phyloP scores from a whole-genome alignment of 352 stramenopile genomes.

The Phytophthora fragariae region DNA sequence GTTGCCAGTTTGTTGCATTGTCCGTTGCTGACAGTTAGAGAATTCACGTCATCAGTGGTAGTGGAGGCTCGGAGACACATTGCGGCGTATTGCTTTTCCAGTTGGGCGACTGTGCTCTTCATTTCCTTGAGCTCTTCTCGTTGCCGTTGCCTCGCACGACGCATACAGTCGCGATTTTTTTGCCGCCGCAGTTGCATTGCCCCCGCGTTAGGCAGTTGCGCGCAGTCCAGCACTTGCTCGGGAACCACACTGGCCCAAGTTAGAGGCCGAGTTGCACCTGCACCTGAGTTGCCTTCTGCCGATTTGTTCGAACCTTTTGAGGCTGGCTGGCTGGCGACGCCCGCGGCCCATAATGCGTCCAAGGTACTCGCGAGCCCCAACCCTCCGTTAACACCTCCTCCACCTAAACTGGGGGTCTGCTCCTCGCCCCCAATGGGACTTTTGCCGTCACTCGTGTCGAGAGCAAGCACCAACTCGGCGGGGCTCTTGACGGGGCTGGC shows the following conservation, averaged over 20 bases:
- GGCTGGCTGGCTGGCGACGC: conserved; percentile 15
- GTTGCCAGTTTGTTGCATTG: background rate
- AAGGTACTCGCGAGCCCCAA: background rate
- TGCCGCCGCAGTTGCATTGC: conserved; percentile 37
- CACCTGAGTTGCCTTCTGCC: conserved; percentile 17
- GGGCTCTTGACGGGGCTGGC: conserved; percentile 27
- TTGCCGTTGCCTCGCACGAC: conserved; percentile 49
- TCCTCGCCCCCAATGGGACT: conserved; percentile 30
- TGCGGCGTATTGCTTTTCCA: conserved; percentile 48
- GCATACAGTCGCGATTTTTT: conserved; percentile 48
- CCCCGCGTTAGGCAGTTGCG: conserved; percentile 30
- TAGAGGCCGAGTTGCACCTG: conserved; percentile 15
- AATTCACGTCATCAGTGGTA: conserved; percentile 8
- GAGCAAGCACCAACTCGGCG: conserved; percentile 18
- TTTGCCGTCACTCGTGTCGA: conserved; percentile 16
- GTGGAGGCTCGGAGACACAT: conserved; percentile 42
- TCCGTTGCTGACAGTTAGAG: conserved; percentile 1
- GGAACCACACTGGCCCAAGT: conserved; percentile 31
- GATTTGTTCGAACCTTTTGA: conserved; percentile 24
- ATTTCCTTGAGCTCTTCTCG: conserved; percentile 51
- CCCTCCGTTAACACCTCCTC: conserved; percentile 4
- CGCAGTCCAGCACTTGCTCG: conserved; percentile 29
- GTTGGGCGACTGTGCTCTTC: conserved; percentile 41
- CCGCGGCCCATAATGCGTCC: conserved; percentile 28
- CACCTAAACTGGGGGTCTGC: conserved; percentile 1